A percentile compares a stretch with the other conserved stretches of the same genome.
Conservation (phyloP, 2,329 filamentous ascomycete genomes). For the Cadophora sp. region DNA sequence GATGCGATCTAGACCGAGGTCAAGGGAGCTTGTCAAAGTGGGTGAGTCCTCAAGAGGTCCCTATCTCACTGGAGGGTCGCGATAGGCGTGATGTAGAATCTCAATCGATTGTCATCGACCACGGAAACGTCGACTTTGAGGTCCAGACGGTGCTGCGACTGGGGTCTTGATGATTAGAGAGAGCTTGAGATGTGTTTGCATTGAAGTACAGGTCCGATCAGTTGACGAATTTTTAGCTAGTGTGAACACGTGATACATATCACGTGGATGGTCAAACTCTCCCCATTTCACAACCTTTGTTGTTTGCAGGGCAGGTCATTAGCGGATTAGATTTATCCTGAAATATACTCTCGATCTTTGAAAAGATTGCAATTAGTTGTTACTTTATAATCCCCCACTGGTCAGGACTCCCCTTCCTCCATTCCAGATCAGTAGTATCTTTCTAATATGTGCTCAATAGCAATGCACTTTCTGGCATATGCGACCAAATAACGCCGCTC, state of each 20-base stretch:
- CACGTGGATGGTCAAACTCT: conserved; percentile 19
- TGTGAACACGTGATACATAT: conserved; percentile 26
- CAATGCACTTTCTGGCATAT: too few species aligned
- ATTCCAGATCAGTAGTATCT: too few species aligned
- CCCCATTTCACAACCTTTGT: background rate
- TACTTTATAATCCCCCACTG: too few species aligned
- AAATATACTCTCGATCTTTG: too few species aligned
- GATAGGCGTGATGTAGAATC: conserved; percentile 19
- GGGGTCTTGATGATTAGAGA: conserved; percentile 23
- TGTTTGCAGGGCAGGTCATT: background rate
- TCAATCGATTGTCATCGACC: conserved; percentile 29
- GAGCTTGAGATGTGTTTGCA: conserved; percentile 29
- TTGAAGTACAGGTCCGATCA: conserved; percentile 11
- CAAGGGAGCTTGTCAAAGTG: conserved; percentile 27
- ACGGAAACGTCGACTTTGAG: conserved; percentile 16
- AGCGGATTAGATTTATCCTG: background rate
- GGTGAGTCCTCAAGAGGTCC: background rate
- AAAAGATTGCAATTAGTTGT: too few species aligned
- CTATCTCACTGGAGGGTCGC: background rate
- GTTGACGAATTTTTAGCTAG: conserved; percentile 12
- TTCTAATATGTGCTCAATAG: too few species aligned
- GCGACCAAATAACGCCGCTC: background rate
- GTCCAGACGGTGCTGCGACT: background rate
- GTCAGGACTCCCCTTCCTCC: too few species aligned
- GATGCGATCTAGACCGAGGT: conserved; percentile 31